Evolutionary conservation across 1,284 basidiomycete species (phyloP).

Genomic region (Macrocystidia cucumis): DNA sequence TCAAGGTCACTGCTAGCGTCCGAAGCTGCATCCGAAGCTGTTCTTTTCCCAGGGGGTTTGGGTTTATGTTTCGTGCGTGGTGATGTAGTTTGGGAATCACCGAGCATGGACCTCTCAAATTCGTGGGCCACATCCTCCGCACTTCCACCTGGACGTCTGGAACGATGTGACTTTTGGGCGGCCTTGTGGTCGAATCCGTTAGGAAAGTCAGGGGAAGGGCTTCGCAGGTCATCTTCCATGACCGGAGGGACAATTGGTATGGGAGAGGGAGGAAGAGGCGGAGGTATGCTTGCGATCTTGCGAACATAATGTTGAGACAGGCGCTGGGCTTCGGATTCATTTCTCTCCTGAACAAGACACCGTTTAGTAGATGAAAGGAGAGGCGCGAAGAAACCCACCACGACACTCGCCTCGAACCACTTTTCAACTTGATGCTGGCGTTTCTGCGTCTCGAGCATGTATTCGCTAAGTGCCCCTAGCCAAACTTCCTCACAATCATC

Average conservation of each 20-base stretch:
- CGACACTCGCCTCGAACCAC: slow-evolving; percentile 58
- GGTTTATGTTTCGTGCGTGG: slow-evolving; percentile 18
- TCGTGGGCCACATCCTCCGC: slow-evolving; percentile 30
- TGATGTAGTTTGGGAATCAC: slow-evolving; percentile 18
- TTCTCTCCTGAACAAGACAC: slow-evolving; percentile 47
- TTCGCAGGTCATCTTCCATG: slow-evolving; percentile 33
- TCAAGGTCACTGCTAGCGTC: slow-evolving; percentile 47
- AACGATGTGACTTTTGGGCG: slow-evolving; percentile 8
- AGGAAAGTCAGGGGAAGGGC: slow-evolving; percentile 14
- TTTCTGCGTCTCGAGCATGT: slow-evolving; percentile 62
- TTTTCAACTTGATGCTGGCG: slow-evolving; percentile 62
- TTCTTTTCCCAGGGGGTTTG: slow-evolving; percentile 40
- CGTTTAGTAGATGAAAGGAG: slow-evolving; percentile 2
- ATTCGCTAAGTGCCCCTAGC: slow-evolving; percentile 57
- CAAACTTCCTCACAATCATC: slow-evolving; percentile 74
- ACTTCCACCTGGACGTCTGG: slow-evolving; percentile 18
- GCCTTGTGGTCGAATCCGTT: slow-evolving; percentile 12
- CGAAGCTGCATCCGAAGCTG: slow-evolving; percentile 35
- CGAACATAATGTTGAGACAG: slow-evolving; percentile 60
- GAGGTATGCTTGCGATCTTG: slow-evolving; percentile 56
- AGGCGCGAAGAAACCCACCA: slow-evolving; percentile 32
- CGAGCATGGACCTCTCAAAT: slow-evolving; percentile 28
- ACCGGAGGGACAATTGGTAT: slow-evolving; percentile 18
- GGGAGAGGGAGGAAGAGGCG: slow-evolving; percentile 39
- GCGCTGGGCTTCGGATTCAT: slow-evolving; percentile 47